Evolutionary conservation across 2,329 filamentous ascomycete species (phyloP).

Genomic region (Akanthomyces dipterigenus): DNA sequence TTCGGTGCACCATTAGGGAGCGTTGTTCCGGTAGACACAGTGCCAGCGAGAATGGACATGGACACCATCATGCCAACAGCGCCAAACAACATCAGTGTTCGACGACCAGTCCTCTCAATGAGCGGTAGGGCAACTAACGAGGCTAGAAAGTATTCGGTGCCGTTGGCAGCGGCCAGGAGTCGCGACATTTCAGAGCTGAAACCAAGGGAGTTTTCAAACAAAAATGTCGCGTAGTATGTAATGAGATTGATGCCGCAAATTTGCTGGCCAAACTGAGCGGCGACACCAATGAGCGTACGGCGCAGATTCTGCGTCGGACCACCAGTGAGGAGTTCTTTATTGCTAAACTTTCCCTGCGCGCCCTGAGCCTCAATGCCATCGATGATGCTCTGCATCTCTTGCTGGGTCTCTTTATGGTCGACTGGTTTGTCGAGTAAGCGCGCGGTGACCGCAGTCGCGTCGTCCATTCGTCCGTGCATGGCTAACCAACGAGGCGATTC

Average conservation of each 20-base stretch:
- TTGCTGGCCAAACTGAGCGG: slow-evolving; percentile 42
- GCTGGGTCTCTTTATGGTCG: slow-evolving; percentile 20
- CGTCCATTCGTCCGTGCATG: slow-evolving; percentile 28
- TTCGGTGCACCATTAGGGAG: slow-evolving; percentile 21
- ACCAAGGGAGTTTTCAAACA: slow-evolving; percentile 36
- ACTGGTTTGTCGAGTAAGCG: slow-evolving; percentile 20
- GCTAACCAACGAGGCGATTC: slow-evolving; percentile 40
- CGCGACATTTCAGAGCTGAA: slow-evolving; percentile 41
- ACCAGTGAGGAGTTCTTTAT: slow-evolving; percentile 33
- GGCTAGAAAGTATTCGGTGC: slow-evolving; percentile 35
- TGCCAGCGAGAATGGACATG: slow-evolving; percentile 48
- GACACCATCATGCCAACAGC: slow-evolving; percentile 57
- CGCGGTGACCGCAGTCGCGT: slow-evolving; percentile 20
- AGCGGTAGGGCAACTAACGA: slow-evolving; percentile 31
- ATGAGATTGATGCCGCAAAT: slow-evolving; percentile 42
- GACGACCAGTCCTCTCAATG: slow-evolving; percentile 48
- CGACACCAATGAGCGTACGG: slow-evolving; percentile 39
- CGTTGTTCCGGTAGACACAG: slow-evolving; percentile 24
- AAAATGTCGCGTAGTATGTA: slow-evolving; percentile 35
- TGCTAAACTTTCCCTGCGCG: slow-evolving; percentile 23
- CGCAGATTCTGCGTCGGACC: slow-evolving; percentile 34
- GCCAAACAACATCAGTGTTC: slow-evolving; percentile 57
- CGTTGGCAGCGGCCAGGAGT: slow-evolving; percentile 48
- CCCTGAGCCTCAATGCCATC: slow-evolving; percentile 23
- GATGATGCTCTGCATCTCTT: slow-evolving; percentile 38